Evolutionary conservation across 2,329 filamentous ascomycete genomes (phyloP).

Genomic region (Exophiala alcalophila): DNA sequence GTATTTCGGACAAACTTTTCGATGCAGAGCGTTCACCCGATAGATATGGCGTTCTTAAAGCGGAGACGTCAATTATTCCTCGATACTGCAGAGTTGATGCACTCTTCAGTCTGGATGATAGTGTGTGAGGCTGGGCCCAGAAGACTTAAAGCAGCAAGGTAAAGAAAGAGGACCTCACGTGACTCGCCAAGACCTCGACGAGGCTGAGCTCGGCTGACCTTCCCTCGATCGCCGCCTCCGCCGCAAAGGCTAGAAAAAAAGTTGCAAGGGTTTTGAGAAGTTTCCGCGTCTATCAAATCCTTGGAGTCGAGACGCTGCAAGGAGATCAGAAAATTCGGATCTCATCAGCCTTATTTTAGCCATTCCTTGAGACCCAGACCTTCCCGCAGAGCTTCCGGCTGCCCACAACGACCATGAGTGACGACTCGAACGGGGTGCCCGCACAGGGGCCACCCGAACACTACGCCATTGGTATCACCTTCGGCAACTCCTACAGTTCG

Average conservation of each 20-base stretch:
- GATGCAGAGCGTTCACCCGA: no score
- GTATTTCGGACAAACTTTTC: no score
- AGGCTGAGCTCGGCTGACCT: slow-evolving; percentile 24
- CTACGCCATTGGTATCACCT: slow-evolving; percentile 87
- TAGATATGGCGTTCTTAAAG: no score
- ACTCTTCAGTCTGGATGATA: no score
- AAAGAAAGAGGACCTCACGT: neutral
- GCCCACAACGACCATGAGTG: slow-evolving; percentile 39
- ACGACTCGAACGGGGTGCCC: slow-evolving; percentile 52
- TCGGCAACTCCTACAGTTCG: slow-evolving; percentile 97
- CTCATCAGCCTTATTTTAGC: no score
- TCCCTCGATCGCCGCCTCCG: slow-evolving; percentile 5
- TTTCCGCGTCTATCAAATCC: no score
- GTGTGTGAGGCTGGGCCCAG: neutral
- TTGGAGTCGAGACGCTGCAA: no score
- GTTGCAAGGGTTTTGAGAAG: slow-evolving; percentile 18
- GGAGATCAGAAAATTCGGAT: no score
- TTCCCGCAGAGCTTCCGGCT: neutral
- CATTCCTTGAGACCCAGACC: no score
- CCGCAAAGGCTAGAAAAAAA: slow-evolving; percentile 27
- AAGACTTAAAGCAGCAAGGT: neutral
- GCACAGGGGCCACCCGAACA: slow-evolving; percentile 47
- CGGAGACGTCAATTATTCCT: no score
- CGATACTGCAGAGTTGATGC: no score
- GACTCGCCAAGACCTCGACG: slow-evolving; percentile 8